These are phyloP conservation scores for Alternaria atra DNA, from an alignment of 2,329 filamentous ascomycete genomes.

Conservation along the genomic window DNA sequence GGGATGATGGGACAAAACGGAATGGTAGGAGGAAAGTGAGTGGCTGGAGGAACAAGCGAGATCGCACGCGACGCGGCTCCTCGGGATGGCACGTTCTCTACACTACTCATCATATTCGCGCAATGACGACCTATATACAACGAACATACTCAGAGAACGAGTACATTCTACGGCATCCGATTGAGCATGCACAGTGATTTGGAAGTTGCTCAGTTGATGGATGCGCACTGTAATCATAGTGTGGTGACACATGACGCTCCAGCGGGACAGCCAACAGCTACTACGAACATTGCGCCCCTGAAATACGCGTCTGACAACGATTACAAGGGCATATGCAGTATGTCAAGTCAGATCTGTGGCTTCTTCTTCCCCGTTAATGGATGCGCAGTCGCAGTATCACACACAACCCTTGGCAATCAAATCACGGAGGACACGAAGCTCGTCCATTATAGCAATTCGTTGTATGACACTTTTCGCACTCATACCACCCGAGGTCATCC, in stretches of 20 bases:
- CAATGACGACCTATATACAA: not conserved
- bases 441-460: not conserved
- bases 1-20: not conserved
- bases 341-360: not conserved
- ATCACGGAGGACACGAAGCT: not conserved
- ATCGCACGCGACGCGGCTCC: constrained; percentile 3
- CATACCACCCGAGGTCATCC: not conserved
- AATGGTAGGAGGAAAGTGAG: not conserved
- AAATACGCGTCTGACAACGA: not conserved
- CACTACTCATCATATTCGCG: not conserved
- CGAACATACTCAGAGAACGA: not conserved
- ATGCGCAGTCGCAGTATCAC: not conserved
- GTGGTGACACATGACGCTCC: not conserved
- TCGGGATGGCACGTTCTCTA: not conserved
- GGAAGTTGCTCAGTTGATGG: not conserved
- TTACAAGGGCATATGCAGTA: not conserved
- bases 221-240: not conserved
- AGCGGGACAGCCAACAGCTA: not conserved
- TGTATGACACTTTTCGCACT: not conserved
- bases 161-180: not conserved
- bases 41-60: not conserved
- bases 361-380: not conserved
- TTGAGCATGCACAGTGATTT: not conserved
- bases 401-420: not conserved
- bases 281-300: not conserved